These are phyloP conservation scores for Phaeoacremonium minimum DNA, from an alignment of 2,329 filamentous ascomycete genomes.

Conservation along the genomic window DNA sequence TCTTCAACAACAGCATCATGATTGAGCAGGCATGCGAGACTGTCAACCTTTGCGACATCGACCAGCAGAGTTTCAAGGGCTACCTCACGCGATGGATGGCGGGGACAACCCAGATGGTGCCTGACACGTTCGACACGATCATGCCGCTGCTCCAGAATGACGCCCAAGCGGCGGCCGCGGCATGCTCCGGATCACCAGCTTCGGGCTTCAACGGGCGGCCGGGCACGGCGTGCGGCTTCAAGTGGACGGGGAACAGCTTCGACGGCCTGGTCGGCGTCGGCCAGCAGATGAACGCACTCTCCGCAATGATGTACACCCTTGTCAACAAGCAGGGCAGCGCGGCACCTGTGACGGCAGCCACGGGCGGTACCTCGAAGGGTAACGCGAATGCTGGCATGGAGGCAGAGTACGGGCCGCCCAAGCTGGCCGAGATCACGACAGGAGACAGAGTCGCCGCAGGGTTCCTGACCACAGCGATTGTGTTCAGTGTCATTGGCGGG, in stretches of 20 bases:
- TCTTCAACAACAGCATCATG: slow-evolving; percentile 54
- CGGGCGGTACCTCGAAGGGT: slow-evolving; percentile 56
- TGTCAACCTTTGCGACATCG: slow-evolving; percentile 57
- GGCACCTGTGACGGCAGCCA: slow-evolving; percentile 44
- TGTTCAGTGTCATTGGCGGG: slow-evolving; percentile 44
- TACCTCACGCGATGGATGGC: slow-evolving; percentile 67
- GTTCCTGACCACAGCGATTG: slow-evolving; percentile 47
- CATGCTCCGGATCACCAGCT: slow-evolving; percentile 43
- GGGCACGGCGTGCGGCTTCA: slow-evolving; percentile 63
- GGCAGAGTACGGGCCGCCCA: slow-evolving; percentile 14
- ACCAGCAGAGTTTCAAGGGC: slow-evolving; percentile 73
- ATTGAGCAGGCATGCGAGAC: slow-evolving; percentile 65
- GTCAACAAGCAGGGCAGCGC: slow-evolving; percentile 29
- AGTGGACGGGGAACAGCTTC: slow-evolving; percentile 53
- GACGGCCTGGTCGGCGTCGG: slow-evolving; percentile 62
- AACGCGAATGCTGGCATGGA: slow-evolving; percentile 39
- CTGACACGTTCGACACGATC: slow-evolving; percentile 44
- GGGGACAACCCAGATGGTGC: slow-evolving; percentile 48
- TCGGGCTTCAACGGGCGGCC: slow-evolving; percentile 43
- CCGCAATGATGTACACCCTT: slow-evolving; percentile 58
- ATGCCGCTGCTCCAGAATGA: slow-evolving; percentile 45
- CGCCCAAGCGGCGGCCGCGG: slow-evolving; percentile 45
- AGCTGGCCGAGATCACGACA: slow-evolving; percentile 35
- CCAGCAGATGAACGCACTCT: slow-evolving; percentile 65
- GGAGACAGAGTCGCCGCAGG: slow-evolving; percentile 52